Evolutionary conservation across 140 eudicot species (phyloP), one percentile per base, ranked within the genome.

Genomic region (Cichorium intybus): DNA sequence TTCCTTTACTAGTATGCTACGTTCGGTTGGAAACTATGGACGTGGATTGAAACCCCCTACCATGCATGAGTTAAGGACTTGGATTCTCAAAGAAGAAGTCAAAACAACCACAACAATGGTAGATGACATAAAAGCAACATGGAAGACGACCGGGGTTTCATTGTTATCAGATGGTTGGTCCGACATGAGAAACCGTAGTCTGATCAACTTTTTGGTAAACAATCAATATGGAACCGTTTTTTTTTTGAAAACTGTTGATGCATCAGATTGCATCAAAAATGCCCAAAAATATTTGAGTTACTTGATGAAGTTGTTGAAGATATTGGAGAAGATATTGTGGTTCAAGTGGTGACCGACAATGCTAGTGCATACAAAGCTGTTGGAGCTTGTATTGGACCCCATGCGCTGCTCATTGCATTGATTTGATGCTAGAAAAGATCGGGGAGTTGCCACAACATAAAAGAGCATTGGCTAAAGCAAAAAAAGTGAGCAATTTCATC

Each of bases 261-360:
- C 70, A 64, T 49, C 24, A 31, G 37, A 15, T 65, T 51, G 35
- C 4, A 37, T 54, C 15, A 37, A 53, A 16, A 20, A 54, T 55
- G 46, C 64, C n/a, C 10, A 33, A 33, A 47, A 47, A 16, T 2
- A 11, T 33, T 65, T 11, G 62, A 67, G 35, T 54, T 67, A 29
- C 50, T 55, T 24, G 46, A 67, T 31, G 73, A 7, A n/a, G 64
- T 54, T 37, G 20, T 67, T 37, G 29, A 68, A 39, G 56, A 68
- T 0, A 41, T 39, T 18, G 56, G 73, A 6, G 56, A 56, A 56
- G 45, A 55, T 31, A 39, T 55, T 35, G 31, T 55, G 1, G 23
- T 67, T 27, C 43, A 54, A 37, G 62, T 54, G 62, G 64, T 54
- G 39, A 66, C 62, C 3, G 60, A 67, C 5, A 68, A 68, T 7